Evolutionary conservation across 495 filamentous ascomycete species (phyloP), one percentile per base, ranked within the genome.

Genomic region (Xylaria scruposa): DNA sequence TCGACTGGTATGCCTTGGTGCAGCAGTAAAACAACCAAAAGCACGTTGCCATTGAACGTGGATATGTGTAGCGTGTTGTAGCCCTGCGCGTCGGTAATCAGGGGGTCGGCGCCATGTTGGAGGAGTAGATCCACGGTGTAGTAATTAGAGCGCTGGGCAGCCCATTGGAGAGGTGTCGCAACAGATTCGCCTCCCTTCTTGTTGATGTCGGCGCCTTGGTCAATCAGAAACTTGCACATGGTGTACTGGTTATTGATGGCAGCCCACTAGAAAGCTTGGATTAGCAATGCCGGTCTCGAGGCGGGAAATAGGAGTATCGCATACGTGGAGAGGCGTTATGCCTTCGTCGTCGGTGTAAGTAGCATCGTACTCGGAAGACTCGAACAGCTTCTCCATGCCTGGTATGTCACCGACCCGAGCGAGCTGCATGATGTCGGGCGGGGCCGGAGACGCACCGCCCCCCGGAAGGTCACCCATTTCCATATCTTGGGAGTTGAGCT

Each of bases 221-320:
- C 92, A 73, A 99, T 87, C 17, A 99, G 90, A 79, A 96, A 97
- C 80, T 96, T 95, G 88, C 95, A 97, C 85, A 97, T 91, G 68
- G 93, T 92, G 82, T 94, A 97, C 80, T 97, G 95, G 79, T 97
- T 97, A 83, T 98, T 98, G 81, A 98, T 98, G n/a, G 96, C 94
- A 19, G 96, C 96, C 96, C 96, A 99, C 95, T 99, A 81, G 29
- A 72, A 67, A 58, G 62, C 24, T 10, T 24, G 38, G 51, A n/a
- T 85, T 74, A 82, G 80, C 70, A 68, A 70, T 44, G 38, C 46
- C 7, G 8, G 29, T 36, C 36, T n/a, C 2, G 24, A 3, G 29
- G 60, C 59, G 44, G 33, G 1, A 54, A 56, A 56, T 0, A 59
- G 53, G 63, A 53, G 19, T 24, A 60, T 60, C 53, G 81, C 91